Conservation (phyloP, 2,329 filamentous ascomycete genomes). For the Elsinoe ampelina region DNA sequence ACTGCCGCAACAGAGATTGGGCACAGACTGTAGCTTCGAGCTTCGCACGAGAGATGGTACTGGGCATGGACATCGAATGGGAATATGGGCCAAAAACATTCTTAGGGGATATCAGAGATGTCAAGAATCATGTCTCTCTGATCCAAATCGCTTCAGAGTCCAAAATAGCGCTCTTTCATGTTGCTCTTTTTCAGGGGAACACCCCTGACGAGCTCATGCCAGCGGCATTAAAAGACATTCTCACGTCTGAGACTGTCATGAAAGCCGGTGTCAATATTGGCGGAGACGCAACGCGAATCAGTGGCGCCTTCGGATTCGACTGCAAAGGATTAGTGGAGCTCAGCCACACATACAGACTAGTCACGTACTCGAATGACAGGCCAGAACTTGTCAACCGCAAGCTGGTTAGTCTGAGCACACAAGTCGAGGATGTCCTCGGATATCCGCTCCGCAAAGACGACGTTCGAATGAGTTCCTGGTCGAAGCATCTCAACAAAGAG, state of each 20-base stretch:
- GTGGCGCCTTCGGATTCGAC: conserved; percentile 55
- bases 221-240: conserved; percentile 59
- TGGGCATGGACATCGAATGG: conserved; percentile 95
- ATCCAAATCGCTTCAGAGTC: conserved; percentile 74
- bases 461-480: conserved; percentile 71
- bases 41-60: conserved; percentile 58
- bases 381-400: conserved; percentile 54
- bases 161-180: conserved; percentile 71
- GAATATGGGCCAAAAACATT: conserved; percentile 33
- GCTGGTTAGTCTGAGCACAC: conserved; percentile 56
- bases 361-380: conserved; percentile 54
- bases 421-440: conserved; percentile 61
- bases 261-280: conserved; percentile 73
- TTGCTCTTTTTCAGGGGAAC: conserved; percentile 48
- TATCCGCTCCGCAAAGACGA: conserved; percentile 68
- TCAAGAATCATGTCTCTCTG: conserved; percentile 65
- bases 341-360: conserved; percentile 69
- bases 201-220: conserved; percentile 51
- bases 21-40: conserved; percentile 58
- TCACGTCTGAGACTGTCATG: conserved; percentile 59
- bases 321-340: conserved; percentile 66
- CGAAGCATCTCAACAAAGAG: conserved; percentile 46
- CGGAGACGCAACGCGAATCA: conserved; percentile 56
- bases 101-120: conserved; percentile 23
- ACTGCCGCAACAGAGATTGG: conserved; percentile 59